Evolutionary conservation across 192 early-diverging fungal genomes (phyloP).

Genomic region (Dissophora ornata): DNA sequence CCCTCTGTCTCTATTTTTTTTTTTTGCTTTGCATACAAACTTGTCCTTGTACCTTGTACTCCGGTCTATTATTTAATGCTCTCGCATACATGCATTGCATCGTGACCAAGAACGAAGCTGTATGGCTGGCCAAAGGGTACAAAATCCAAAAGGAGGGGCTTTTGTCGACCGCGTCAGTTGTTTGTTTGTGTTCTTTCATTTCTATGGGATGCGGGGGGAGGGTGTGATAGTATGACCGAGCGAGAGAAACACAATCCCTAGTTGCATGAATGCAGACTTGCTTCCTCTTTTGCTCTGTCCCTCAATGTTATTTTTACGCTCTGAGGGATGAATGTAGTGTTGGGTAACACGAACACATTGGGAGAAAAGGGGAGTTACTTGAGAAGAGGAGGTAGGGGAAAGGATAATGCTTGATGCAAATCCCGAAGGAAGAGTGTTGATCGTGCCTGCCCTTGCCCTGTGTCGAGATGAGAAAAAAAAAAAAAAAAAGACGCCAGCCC

Average conservation of each 20-base stretch:
- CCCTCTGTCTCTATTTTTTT: background rate
- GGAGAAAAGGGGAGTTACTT: background rate
- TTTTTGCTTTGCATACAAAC: background rate
- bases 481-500: too few relatives aligned
- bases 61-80: background rate
- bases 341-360: background rate
- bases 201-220: background rate
- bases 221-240: background rate
- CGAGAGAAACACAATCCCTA: background rate
- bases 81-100: constrained; percentile 8
- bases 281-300: background rate
- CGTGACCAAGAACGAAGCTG: background rate
- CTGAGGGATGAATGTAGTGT: too few relatives aligned
- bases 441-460: too few relatives aligned
- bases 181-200: background rate
- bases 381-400: background rate
- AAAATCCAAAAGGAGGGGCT: background rate
- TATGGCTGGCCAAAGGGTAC: background rate
- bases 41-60: background rate
- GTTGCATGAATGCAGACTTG: constrained; percentile 19
- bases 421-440: too few relatives aligned
- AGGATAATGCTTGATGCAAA: too few relatives aligned
- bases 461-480: too few relatives aligned
- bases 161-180: background rate
- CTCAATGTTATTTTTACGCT: constrained; percentile 16